Evolutionary conservation across 768 basidiomycete genomes (phyloP).

Genomic region (Grammothele lineata): DNA sequence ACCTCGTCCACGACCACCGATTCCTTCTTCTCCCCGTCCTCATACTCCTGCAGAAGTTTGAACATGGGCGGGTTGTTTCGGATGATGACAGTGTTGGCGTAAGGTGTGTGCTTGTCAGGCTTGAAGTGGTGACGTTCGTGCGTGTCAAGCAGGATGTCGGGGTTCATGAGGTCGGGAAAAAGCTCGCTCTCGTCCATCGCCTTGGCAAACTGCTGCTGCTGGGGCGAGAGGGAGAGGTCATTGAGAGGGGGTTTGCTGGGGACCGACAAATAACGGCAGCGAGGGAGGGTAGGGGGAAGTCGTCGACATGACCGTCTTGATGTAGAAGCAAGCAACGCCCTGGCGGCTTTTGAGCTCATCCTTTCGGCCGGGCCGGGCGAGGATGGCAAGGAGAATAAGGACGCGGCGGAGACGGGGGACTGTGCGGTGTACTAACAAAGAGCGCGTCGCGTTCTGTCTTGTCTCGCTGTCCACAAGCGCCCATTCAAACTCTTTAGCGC

Average conservation of each 20-base stretch:
- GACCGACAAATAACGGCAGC: slow-evolving; percentile 4
- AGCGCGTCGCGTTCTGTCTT: no score
- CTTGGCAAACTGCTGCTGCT: slow-evolving; percentile 1
- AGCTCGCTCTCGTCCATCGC: slow-evolving; percentile 5
- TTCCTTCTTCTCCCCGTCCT: slow-evolving; percentile 27
- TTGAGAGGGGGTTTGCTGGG: neutral
- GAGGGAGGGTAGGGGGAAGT: neutral
- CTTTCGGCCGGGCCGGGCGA: neutral
- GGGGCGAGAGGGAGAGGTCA: slow-evolving; percentile 2
- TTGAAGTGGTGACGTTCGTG: slow-evolving; percentile 51
- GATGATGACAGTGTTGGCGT: slow-evolving; percentile 57
- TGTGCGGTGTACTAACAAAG: neutral
- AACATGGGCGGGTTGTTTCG: slow-evolving; percentile 75
- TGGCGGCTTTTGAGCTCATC: slow-evolving; percentile 5
- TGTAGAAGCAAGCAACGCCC: neutral
- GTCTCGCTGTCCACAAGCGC: neutral
- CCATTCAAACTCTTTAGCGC: neutral
- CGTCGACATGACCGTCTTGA: slow-evolving; percentile 3
- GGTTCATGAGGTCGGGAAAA: slow-evolving; percentile 60
- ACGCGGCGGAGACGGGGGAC: neutral
- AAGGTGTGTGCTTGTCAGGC: slow-evolving; percentile 47
- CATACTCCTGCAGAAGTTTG: slow-evolving; percentile 30
- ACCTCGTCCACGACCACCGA: slow-evolving; percentile 24
- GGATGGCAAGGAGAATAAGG: neutral
- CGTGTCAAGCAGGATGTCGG: slow-evolving; percentile 59